Evolutionary conservation across 202 grass and related monocot genomes (phyloP).

Genomic region (Setaria viridis): DNA sequence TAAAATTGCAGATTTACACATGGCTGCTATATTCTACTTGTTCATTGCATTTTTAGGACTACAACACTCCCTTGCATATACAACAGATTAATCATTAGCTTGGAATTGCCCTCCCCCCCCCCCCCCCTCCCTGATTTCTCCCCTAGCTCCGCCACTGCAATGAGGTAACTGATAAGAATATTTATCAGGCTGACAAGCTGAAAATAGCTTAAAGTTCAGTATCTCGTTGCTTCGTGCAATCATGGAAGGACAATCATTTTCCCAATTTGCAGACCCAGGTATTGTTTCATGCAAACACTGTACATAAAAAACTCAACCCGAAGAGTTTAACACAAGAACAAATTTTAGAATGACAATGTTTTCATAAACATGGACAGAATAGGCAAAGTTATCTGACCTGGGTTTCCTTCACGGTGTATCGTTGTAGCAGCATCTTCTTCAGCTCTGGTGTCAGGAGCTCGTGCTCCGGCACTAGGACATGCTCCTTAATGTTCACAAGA

Average conservation of each 20-base stretch:
- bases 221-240: neutral
- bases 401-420: conserved; percentile 82
- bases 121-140: too few species aligned
- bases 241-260: neutral
- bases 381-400: conserved; percentile 49
- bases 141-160: too few species aligned
- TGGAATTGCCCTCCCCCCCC: too few species aligned
- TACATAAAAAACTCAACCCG: neutral
- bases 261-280: neutral
- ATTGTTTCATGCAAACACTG: neutral
- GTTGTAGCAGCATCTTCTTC: conserved; percentile 70
- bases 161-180: too few species aligned
- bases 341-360: neutral
- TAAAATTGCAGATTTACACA: too few species aligned
- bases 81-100: too few species aligned
- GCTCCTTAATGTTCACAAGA: conserved; percentile 86
- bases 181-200: neutral
- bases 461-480: conserved; percentile 74
- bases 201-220: neutral
- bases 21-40: too few species aligned
- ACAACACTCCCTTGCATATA: too few species aligned
- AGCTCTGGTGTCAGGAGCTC: conserved; percentile 52
- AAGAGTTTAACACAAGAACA: neutral
- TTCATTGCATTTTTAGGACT: too few species aligned
- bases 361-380: neutral